Percentiles rank a stretch among this genome's conserved stretches.
phyloP scores from a whole-genome alignment of 495 filamentous ascomycete genomes.

The Aspergillus nanangensis region DNA sequence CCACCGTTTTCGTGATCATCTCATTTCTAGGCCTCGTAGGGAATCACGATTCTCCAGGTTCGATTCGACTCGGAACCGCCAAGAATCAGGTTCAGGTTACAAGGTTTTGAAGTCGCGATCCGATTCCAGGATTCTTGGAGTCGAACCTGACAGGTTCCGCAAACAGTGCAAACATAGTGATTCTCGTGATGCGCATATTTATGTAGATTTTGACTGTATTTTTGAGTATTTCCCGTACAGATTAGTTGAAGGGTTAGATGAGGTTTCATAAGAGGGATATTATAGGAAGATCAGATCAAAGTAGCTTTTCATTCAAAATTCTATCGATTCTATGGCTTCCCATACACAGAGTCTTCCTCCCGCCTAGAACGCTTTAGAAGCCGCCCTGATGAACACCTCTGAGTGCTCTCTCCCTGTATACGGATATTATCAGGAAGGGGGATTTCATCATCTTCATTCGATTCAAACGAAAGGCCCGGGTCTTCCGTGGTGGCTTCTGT shows the following conservation, averaged over 20 bases:
- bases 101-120: too few species aligned
- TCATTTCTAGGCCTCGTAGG: too few species aligned
- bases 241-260: neutral
- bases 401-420: too few species aligned
- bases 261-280: too few species aligned
- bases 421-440: neutral
- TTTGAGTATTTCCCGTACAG: neutral
- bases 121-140: too few species aligned
- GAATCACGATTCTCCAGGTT: too few species aligned
- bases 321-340: neutral
- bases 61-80: too few species aligned
- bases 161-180: slow-evolving; percentile 2
- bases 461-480: neutral
- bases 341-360: slow-evolving; percentile 1
- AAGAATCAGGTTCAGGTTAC: too few species aligned
- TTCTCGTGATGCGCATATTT: slow-evolving; percentile 1
- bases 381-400: neutral
- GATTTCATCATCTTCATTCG: neutral
- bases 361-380: neutral
- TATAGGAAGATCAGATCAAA: neutral
- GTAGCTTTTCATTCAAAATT: neutral
- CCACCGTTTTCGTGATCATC: too few species aligned
- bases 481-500: neutral
- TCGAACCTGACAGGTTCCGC: too few species aligned
- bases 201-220: slow-evolving; percentile 4